phyloP scores from a whole-genome alignment of 345 rosid species.

The Populus alba region DNA sequence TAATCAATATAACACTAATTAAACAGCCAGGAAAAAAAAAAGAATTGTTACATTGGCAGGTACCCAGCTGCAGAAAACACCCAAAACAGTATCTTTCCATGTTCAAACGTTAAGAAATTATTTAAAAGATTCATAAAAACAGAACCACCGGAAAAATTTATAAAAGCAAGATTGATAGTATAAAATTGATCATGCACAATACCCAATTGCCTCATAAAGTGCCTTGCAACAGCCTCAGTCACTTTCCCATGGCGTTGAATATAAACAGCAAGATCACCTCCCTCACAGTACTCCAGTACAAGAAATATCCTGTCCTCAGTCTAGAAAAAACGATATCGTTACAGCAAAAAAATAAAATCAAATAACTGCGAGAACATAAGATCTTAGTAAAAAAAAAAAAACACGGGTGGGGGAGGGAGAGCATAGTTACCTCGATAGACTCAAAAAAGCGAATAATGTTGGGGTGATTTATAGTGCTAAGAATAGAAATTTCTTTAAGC shows the following conservation, averaged over 20 bases:
- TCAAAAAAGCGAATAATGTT: conserved; percentile 36
- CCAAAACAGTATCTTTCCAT: neutral
- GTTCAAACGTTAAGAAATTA: conserved; percentile 6
- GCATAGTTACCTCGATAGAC: conserved; percentile 19
- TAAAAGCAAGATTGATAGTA: neutral
- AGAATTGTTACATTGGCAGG: neutral
- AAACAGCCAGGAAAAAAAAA: neutral
- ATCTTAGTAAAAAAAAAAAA: neutral
- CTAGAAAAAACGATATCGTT: conserved; percentile 23
- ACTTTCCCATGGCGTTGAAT: conserved; percentile 62
- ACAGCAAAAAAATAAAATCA: neutral
- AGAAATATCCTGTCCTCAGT: conserved; percentile 59
- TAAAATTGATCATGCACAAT: conserved; percentile 10
- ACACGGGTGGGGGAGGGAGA: neutral
- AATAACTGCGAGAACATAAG: neutral
- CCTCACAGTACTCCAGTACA: conserved; percentile 78
- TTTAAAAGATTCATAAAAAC: neutral
- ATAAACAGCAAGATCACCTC: conserved; percentile 78
- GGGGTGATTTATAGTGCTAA: conserved; percentile 75
- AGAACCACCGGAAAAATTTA: neutral
- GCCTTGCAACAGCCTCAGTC: conserved; percentile 64
- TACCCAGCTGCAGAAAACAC: neutral
- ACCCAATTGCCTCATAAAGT: conserved; percentile 82
- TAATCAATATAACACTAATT: neutral
- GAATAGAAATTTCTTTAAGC: conserved; percentile 69